These are phyloP conservation scores for Camptophora hylomeconis DNA, from an alignment of 2,329 filamentous ascomycete species.

Conservation along the genomic window DNA sequence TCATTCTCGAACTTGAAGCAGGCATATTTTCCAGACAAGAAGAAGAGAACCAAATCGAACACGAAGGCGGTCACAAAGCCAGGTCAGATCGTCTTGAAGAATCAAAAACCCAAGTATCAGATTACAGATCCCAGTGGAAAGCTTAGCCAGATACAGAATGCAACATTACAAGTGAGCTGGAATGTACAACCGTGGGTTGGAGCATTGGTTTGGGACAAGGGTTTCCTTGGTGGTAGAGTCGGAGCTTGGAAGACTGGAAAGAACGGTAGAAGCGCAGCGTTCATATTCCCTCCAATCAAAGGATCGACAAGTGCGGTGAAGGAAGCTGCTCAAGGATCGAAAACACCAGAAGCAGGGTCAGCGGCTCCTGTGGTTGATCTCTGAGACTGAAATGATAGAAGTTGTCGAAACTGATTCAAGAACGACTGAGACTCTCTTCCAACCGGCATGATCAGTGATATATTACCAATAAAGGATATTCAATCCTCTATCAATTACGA, in stretches of 20 bases:
- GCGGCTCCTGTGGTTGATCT: conserved; percentile 12
- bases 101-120: conserved; percentile 90
- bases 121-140: conserved; percentile 79
- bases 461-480: too few species aligned
- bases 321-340: conserved; percentile 11
- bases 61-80: conserved; percentile 18
- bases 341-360: conserved; percentile 12
- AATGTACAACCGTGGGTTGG: conserved; percentile 98
- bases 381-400: too few species aligned
- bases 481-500: too few species aligned
- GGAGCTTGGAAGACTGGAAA: conserved; percentile 37
- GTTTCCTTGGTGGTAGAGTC: conserved; percentile 31
- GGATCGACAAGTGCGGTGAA: conserved; percentile 16
- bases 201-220: conserved; percentile 61
- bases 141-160: conserved; percentile 60
- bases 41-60: conserved; percentile 15
- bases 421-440: too few species aligned
- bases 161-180: conserved; percentile 73
- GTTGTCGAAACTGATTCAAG: too few species aligned
- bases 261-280: conserved; percentile 38
- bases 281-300: conserved; percentile 45
- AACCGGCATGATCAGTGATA: too few species aligned
- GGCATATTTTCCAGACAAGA: conserved; percentile 20
- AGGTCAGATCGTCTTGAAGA: conserved; percentile 63
- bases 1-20: conserved; percentile 26